Conservation (phyloP, 2,329 filamentous ascomycete species). For the Didymella pinodella region DNA sequence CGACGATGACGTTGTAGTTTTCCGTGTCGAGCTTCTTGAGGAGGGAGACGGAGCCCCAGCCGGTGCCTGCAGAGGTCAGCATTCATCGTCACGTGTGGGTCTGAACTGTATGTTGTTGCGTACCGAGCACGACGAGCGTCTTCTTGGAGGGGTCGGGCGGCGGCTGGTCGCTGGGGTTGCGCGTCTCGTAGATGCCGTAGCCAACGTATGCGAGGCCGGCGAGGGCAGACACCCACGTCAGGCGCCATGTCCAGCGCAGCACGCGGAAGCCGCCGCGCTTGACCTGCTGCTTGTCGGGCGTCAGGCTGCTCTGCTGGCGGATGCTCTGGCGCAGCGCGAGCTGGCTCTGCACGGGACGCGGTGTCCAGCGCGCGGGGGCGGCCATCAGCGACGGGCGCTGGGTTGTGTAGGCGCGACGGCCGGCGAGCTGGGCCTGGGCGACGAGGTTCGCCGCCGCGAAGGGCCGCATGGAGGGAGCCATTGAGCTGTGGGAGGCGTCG, state of each 20-base stretch:
- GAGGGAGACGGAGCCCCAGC: conserved; percentile 94
- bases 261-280: conserved; percentile 64
- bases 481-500: conserved; percentile 29
- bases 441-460: conserved; percentile 42
- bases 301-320: conserved; percentile 45
- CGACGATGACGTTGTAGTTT: conserved; percentile 98
- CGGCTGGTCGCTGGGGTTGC: conserved; percentile 81
- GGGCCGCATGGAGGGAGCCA: conserved; percentile 50
- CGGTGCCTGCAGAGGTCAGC: conserved; percentile 71
- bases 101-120: conserved; percentile 22
- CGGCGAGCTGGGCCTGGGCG: conserved; percentile 45
- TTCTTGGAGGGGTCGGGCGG: conserved; percentile 89
- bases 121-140: conserved; percentile 94
- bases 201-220: conserved; percentile 74
- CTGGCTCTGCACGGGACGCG: conserved; percentile 45
- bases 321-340: conserved; percentile 48
- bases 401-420: conserved; percentile 47
- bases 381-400: conserved; percentile 46
- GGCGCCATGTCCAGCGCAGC: conserved; percentile 82
- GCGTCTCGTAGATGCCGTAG: conserved; percentile 83
- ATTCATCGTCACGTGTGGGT: not conserved
- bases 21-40: conserved; percentile 98
- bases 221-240: conserved; percentile 78
- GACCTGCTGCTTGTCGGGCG: conserved; percentile 51
- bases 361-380: conserved; percentile 46